Conservation (phyloP, 1,284 basidiomycete genomes). For the Ceratobasidium sp. region DNA sequence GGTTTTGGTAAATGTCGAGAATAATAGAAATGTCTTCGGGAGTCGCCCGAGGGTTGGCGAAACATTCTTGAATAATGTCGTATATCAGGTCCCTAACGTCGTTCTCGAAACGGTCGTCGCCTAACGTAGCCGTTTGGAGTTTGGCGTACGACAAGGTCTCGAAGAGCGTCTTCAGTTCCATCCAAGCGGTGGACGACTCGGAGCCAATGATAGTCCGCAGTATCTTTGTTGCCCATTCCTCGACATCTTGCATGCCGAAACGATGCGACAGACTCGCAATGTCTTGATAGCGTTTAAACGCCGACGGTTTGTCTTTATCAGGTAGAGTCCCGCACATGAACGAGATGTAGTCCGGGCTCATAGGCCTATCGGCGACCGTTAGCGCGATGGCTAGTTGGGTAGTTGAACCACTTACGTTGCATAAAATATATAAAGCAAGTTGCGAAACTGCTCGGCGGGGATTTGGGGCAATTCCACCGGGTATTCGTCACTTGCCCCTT, state of each 20-base stretch:
- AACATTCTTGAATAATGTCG: not conserved
- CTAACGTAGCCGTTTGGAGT: not conserved
- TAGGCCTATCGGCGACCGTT: not conserved
- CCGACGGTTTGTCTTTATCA: not conserved
- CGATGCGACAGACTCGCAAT: constrained; percentile 10
- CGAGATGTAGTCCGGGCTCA: not conserved
- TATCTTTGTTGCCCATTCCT: not conserved
- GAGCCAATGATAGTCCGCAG: not conserved
- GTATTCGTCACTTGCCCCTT: not conserved
- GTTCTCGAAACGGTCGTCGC: not conserved
- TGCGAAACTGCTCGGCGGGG: constrained; percentile 14
- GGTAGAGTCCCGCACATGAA: constrained; percentile 7
- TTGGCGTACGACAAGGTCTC: not conserved
- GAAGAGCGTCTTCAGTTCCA: not conserved
- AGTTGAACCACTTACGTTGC: not conserved
- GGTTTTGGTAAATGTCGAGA: not conserved
- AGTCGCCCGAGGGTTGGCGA: too few species aligned
- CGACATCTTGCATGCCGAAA: not conserved
- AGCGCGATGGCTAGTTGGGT: not conserved
- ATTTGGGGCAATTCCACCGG: constrained; percentile 11
- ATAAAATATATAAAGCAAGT: constrained; percentile 5
- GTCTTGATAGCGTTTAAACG: constrained; percentile 10
- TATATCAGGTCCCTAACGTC: not conserved
- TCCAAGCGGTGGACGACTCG: not conserved
- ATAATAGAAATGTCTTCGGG: not conserved